Evolutionary conservation across 306 rosid genomes (phyloP).

Genomic region (Datisca glomerata): DNA sequence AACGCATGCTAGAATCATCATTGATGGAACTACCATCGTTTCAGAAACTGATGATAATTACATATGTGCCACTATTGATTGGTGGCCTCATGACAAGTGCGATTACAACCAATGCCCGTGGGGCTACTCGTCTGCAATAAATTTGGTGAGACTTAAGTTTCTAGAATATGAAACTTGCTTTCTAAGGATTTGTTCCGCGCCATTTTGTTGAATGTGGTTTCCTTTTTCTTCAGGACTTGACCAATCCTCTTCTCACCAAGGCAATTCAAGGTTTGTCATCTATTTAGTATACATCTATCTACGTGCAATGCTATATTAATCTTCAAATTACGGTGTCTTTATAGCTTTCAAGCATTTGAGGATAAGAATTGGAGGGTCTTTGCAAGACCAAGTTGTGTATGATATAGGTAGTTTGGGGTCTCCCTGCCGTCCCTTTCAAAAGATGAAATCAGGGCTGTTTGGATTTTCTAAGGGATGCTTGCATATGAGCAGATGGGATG

Average conservation of each 20-base stretch:
- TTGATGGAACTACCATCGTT: slow-evolving; percentile 40
- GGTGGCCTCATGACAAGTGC: slow-evolving; percentile 95
- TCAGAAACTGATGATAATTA: slow-evolving; percentile 61
- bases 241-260: slow-evolving; percentile 66
- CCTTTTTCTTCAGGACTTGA: slow-evolving; percentile 44
- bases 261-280: slow-evolving; percentile 63
- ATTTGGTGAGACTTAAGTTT: too few relatives aligned
- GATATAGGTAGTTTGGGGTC: slow-evolving; percentile 47
- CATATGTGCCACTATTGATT: slow-evolving; percentile 93
- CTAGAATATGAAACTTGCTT: slow-evolving; percentile 12
- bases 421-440: slow-evolving; percentile 74
- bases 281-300: slow-evolving; percentile 4
- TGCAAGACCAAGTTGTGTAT: slow-evolving; percentile 86
- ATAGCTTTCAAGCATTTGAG: slow-evolving; percentile 81
- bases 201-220: slow-evolving; percentile 12
- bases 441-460: slow-evolving; percentile 51
- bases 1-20: slow-evolving; percentile 26
- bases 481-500: slow-evolving; percentile 84
- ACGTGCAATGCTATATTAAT: neutral
- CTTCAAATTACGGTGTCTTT: slow-evolving; percentile 8
- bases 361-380: slow-evolving; percentile 90
- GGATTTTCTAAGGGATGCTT: slow-evolving; percentile 93
- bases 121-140: slow-evolving; percentile 56
- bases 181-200: neutral
- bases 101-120: slow-evolving; percentile 80